A percentile compares a stretch with the other conserved stretches of the same genome.
Evolutionary conservation across 768 basidiomycete species (phyloP).

Genomic region (Suillus plorans): DNA sequence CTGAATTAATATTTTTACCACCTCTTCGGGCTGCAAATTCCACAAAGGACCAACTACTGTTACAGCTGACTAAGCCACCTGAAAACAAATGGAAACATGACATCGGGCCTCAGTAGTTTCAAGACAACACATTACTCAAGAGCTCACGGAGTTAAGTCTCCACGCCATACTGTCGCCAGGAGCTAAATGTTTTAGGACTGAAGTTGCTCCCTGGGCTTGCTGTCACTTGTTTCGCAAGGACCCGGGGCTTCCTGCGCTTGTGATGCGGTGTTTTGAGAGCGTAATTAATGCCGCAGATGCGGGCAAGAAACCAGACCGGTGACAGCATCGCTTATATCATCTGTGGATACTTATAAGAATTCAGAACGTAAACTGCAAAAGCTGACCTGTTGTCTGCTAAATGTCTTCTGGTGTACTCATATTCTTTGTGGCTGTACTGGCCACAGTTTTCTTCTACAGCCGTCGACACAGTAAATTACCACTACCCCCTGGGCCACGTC

Average conservation of each 20-base stretch:
- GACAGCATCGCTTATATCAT: background rate
- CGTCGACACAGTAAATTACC: background rate
- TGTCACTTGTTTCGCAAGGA: background rate
- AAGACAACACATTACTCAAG: too few relatives aligned
- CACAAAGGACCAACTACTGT: too few relatives aligned
- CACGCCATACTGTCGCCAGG: too few relatives aligned
- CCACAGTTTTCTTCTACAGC: background rate
- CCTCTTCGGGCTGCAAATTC: too few relatives aligned
- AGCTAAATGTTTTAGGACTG: too few relatives aligned
- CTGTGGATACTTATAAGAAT: background rate
- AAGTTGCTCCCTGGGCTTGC: too few relatives aligned
- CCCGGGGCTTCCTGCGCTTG: background rate
- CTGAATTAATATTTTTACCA: too few relatives aligned
- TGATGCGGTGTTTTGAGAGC: background rate
- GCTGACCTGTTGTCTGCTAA: background rate
- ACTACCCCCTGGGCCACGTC: background rate
- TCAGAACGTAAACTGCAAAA: background rate
- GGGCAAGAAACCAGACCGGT: background rate
- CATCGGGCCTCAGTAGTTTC: too few relatives aligned
- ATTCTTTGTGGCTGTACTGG: background rate
- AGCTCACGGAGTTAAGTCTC: too few relatives aligned
- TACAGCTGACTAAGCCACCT: too few relatives aligned
- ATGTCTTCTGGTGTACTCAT: background rate
- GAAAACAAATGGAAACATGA: too few relatives aligned
- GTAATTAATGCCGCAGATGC: background rate